phyloP scores from a whole-genome alignment of 2,329 filamentous ascomycete genomes.

The Talaromyces amestolkiae region DNA sequence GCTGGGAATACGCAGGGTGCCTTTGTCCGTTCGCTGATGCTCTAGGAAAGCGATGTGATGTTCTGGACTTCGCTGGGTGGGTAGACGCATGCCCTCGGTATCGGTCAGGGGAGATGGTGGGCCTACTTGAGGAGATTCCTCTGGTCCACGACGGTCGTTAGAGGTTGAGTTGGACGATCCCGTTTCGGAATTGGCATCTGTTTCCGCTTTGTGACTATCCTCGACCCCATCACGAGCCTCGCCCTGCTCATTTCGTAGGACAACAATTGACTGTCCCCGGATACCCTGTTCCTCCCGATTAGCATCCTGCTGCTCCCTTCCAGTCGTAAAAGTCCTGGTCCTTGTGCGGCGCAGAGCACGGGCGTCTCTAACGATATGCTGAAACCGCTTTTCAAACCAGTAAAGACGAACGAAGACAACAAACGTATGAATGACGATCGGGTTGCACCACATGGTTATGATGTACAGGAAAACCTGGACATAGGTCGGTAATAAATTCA shows the following conservation, averaged over 20 bases:
- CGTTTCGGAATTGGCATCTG: slow-evolving; percentile 27
- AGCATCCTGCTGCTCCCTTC: slow-evolving; percentile 40
- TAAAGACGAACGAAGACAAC: slow-evolving; percentile 92
- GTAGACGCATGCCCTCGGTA: slow-evolving; percentile 54
- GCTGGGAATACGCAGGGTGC: slow-evolving; percentile 82
- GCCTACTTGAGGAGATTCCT: neutral
- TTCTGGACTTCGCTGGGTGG: slow-evolving; percentile 58
- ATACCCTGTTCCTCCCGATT: slow-evolving; percentile 40
- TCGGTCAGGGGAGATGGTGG: slow-evolving; percentile 49
- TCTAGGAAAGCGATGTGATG: slow-evolving; percentile 87
- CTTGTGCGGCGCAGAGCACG: slow-evolving; percentile 63
- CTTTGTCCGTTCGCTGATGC: slow-evolving; percentile 72
- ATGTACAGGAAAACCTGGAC: slow-evolving; percentile 73
- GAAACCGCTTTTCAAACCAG: slow-evolving; percentile 97
- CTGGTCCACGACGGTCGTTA: slow-evolving; percentile 22
- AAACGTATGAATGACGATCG: slow-evolving; percentile 77
- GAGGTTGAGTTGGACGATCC: slow-evolving; percentile 27
- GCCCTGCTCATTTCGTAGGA: slow-evolving; percentile 35
- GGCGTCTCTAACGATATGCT: slow-evolving; percentile 74
- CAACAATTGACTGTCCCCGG: slow-evolving; percentile 37
- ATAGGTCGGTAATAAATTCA: slow-evolving; percentile 67
- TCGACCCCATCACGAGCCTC: slow-evolving; percentile 27
- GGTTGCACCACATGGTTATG: slow-evolving; percentile 71
- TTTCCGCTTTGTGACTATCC: slow-evolving; percentile 25
- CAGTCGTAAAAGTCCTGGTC: slow-evolving; percentile 52